These are phyloP conservation scores for Tulasnella calospora DNA, from an alignment of 768 basidiomycete genomes.

Conservation along the genomic window DNA sequence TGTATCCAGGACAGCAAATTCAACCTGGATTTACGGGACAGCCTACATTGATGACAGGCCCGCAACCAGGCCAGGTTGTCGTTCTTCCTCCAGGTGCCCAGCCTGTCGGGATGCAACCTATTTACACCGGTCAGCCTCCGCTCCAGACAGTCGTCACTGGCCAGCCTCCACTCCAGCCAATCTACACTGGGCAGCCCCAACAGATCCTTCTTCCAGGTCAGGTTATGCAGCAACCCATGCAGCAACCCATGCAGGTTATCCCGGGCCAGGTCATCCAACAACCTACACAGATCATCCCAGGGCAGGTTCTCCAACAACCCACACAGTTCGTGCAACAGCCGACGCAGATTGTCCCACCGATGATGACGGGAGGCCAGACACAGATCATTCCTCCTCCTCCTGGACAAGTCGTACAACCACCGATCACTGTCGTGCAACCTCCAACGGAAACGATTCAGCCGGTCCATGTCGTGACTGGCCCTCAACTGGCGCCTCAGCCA, in stretches of 20 bases:
- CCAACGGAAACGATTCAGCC: background rate
- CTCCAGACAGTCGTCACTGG: background rate
- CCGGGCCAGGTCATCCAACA: background rate
- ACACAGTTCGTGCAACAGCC: background rate
- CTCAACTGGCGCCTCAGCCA: background rate
- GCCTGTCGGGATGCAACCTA: background rate
- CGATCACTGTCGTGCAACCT: slow-evolving; percentile 7
- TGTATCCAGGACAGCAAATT: background rate
- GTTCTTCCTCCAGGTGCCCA: background rate
- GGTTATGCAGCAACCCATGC: background rate
- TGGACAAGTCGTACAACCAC: background rate
- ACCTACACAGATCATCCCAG: background rate
- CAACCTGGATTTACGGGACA: background rate
- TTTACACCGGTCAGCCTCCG: background rate
- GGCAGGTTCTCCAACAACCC: background rate
- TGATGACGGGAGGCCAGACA: background rate
- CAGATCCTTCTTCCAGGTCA: background rate
- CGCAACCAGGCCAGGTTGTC: background rate
- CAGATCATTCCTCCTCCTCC: background rate
- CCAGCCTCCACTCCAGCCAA: slow-evolving; percentile 2
- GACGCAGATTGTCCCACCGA: background rate
- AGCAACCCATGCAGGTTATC: background rate
- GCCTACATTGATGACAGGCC: background rate
- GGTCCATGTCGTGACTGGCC: background rate
- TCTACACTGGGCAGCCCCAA: background rate